Evolutionary conservation across 2,329 filamentous ascomycete genomes (phyloP), one percentile per base, ranked within the genome.

Genomic region (Botrytis cinerea): DNA sequence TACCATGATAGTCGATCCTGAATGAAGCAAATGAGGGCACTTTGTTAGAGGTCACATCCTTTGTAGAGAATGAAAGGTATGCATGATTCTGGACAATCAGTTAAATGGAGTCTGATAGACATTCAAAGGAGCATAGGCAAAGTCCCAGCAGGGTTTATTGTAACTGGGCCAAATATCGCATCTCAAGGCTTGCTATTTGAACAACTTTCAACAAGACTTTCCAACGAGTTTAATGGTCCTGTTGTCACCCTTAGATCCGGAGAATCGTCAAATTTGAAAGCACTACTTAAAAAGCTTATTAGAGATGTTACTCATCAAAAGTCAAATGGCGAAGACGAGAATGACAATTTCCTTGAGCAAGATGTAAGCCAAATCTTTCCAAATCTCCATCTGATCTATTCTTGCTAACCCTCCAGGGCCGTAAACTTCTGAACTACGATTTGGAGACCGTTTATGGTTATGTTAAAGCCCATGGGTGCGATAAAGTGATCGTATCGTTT

Each of bases 131-230:
- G 69, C n/a, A 73, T 54, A 48, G 71, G 76, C 28, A 77, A 63
- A 72, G 68, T 79, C 87, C 90, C 91, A 0, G 88, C 91, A 12
- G 91, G 88, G 2, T 91, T 95, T 77, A 89, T 95, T 77, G 87
- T 93, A 74, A 92, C 92, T 14, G 93, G 93, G 0, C 92, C 93
- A 12, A 94, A 93, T 76, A 91, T 94, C 77, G 90, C 92, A 51
- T 92, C 91, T 2, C 92, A 94, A 80, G 88, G 90, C 60, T 84
- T 92, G 20, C 85, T 95, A n/a, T 94, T 94, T 77, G 85, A 89
- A 73, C 91, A 93, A 80, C 83, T 95, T 18, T 87, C 88, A 20
- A 86, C 88, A 74, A 83, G 83, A n/a, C 82, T 91, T n/a, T 82
- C 83, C 78, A 76, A 81, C 75, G 81, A 85, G 68, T 81, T 83